Evolutionary conservation across 2,329 filamentous ascomycete species (phyloP), one percentile per base, ranked within the genome.

Genomic region (Periconia sp.): DNA sequence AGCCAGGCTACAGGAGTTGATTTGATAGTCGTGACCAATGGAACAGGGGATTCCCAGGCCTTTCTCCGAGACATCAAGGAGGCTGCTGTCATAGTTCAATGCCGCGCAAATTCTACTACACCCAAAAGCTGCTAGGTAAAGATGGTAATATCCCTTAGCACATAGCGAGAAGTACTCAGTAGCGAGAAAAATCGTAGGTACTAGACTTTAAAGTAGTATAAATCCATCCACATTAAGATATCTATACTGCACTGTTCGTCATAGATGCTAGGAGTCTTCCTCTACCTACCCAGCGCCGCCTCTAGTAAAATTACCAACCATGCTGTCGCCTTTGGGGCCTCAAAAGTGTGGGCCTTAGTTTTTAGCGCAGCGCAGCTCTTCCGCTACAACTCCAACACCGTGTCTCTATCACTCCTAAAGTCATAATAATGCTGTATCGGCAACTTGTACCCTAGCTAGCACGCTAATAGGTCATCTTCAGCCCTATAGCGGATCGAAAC

Each of bases 401-500:
- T 4, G 24, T 42, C 30, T 29, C 29, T 35, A 19, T 28, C n/a
- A 33, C 26, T 32, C 28, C 28, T 40, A 40, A 25, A 40, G 28
- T 40, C 2, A 33, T 40, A 40, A 40, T 40, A 40, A 40, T 33
- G 9, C 36, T 30, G 21, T 41, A 46, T 46, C 19, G 12, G 22
- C 13, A 41, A 11, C 36, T 31, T 41, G 21, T 25, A 46, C 29
- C 43, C 28, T 28, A 22, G 39, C 34, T 40, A 44, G 31, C 36
- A 46, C 43, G 43, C 36, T 40, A 16, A 46, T 46, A 46, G 34
- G 43, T 32, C 25, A 21, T 37, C 24, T 25, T 46, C 18, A 46
- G 40, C 45, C 30, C 35, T 48, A 35, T 44, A 22, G 39, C 40
- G 25, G 31, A 23, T 36, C 8, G 21, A 29, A 25, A 29, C 16